Base-by-base conservation (phyloP, 2,329 filamentous ascomycete genomes). In the Zopfia rhizophila region DNA sequence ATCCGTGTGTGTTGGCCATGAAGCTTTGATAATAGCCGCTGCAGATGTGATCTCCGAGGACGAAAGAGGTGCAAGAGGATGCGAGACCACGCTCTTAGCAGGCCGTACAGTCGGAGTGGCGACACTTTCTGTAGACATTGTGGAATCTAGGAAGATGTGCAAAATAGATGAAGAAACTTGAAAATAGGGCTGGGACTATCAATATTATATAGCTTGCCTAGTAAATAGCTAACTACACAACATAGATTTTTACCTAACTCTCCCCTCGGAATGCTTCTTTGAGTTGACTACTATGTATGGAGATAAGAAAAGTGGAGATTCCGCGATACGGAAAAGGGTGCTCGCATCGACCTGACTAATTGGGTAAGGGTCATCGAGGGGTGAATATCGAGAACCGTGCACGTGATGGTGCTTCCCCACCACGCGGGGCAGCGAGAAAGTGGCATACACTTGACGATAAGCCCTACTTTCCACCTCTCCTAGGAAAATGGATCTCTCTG, bases 41-140 rank as follows among this genome's bases (percentile, higher is more conserved):
- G 78, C 77, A 31, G 75, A 69, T 11, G 72, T 72, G 51, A 88
- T 85, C 65, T 88, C 85, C 16, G 70, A 61, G n/a, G 75, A 75
- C 19, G 76, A 80, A 29, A 87, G 72, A 23, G 84, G 84, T 5
- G 82, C 81, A 39, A 87, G 76, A 8, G 85, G 84, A 56, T 87
- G 84, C n/a, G 58, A 47, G 19, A 58, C 17, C 6, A 55, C 47
- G 10, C 48, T 46, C 42, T 69, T 70, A 27, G 54, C 45, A 27
- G 51, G 39, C 31, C 48, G 59, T 22, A 55, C 42, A 22, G 52
- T 39, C 16, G 63, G 36, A 38, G 58, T 64, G 48, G 61, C 54
- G 37, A 64, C 17, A 16, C 38, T 33, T 52, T 69, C 57, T 39
- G 61, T 61, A 28, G 66, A 63, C 65, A 70, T 70, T 11, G 35